phyloP scores from a whole-genome alignment of 2,329 filamentous ascomycete species.

The Pseudocercospora vitis region DNA sequence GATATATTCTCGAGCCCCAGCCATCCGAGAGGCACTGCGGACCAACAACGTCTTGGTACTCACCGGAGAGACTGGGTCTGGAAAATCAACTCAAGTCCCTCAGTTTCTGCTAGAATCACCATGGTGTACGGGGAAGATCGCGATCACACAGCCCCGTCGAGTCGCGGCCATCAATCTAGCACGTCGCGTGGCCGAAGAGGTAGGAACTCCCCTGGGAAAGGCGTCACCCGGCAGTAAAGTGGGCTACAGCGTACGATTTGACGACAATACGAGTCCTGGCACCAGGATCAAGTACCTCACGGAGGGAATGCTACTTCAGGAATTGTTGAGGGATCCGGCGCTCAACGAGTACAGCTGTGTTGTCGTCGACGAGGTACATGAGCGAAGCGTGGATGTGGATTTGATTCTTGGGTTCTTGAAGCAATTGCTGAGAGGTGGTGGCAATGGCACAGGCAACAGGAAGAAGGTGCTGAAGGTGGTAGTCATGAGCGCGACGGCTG shows the following conservation, averaged over 20 bases:
- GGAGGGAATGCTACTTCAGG: conserved; percentile 93
- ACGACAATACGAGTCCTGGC: conserved; percentile 78
- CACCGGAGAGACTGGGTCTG: conserved; percentile 91
- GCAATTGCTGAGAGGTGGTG: conserved; percentile 66
- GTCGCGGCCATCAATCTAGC: conserved; percentile 92
- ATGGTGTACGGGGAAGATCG: conserved; percentile 85
- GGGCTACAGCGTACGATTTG: conserved; percentile 93
- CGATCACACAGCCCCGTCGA: conserved; percentile 89
- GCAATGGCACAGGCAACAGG: too few relatives aligned
- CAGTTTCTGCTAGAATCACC: conserved; percentile 79
- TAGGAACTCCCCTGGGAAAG: conserved; percentile 63
- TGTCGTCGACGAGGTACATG: conserved; percentile 95
- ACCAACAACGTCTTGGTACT: conserved; percentile 72
- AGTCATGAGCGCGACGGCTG: conserved; percentile 95
- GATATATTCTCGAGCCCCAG: conserved; percentile 72
- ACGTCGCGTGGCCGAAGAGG: conserved; percentile 80
- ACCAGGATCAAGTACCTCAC: conserved; percentile 91
- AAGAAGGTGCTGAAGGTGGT: conserved; percentile 75
- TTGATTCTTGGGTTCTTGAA: conserved; percentile 84
- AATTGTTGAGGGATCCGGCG: conserved; percentile 81
- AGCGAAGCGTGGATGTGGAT: conserved; percentile 92
- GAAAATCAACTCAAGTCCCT: conserved; percentile 94
- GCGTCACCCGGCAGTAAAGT: conserved; percentile 64
- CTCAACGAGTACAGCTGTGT: conserved; percentile 84
- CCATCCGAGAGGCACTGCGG: conserved; percentile 65